Evolutionary conservation across 2,329 filamentous ascomycete species (phyloP).

Genomic region (Fusarium falciforme): DNA sequence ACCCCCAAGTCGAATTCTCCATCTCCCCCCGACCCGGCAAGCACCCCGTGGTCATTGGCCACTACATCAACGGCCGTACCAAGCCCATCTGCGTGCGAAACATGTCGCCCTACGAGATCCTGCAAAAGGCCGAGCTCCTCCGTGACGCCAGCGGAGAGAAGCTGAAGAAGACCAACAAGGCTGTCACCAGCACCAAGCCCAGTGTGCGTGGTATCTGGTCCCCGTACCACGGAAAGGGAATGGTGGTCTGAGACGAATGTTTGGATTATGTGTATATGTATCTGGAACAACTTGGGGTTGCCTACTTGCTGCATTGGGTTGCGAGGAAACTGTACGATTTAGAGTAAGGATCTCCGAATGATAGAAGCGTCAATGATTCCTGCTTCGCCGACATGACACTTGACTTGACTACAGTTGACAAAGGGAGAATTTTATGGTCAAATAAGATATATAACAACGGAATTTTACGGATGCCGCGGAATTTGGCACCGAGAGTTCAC

Average conservation of each 20-base stretch:
- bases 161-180: slow-evolving; percentile 71
- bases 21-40: slow-evolving; percentile 90
- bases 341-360: slow-evolving; percentile 36
- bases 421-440: neutral
- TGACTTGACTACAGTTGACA: neutral
- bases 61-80: slow-evolving; percentile 91
- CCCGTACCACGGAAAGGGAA: slow-evolving; percentile 73
- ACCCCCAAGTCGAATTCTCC: slow-evolving; percentile 91
- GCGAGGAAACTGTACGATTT: slow-evolving; percentile 44
- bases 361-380: slow-evolving; percentile 27
- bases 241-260: slow-evolving; percentile 57
- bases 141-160: slow-evolving; percentile 82
- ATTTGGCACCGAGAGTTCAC: neutral
- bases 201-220: slow-evolving; percentile 79
- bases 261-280: slow-evolving; percentile 42
- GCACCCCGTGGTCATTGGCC: slow-evolving; percentile 88
- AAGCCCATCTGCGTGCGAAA: slow-evolving; percentile 93
- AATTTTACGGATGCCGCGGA: neutral
- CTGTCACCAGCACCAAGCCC: slow-evolving; percentile 71
- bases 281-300: slow-evolving; percentile 40
- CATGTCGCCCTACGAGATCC: slow-evolving; percentile 80
- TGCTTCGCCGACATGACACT: neutral
- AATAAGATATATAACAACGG: neutral
- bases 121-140: slow-evolving; percentile 81
- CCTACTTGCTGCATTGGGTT: slow-evolving; percentile 43